Conservation (phyloP, 805 yeast species). For the Pichia nakasei region DNA sequence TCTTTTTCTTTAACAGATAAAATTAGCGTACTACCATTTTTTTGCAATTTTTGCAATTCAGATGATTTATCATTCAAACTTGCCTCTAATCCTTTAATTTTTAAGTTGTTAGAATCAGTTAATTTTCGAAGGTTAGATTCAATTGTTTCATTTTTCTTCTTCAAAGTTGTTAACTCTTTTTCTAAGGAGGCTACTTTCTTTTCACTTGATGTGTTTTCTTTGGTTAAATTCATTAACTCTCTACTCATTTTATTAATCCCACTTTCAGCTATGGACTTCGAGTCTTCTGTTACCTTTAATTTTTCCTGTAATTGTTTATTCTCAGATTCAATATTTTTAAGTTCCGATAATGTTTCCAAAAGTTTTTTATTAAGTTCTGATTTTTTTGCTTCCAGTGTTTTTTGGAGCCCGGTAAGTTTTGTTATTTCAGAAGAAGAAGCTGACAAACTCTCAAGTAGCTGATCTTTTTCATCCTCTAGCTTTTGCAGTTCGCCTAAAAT, state of each 20-base stretch:
- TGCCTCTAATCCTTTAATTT: slow-evolving; percentile 16
- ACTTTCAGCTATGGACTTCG: slow-evolving; percentile 51
- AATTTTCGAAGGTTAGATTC: slow-evolving; percentile 20
- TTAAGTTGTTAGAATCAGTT: slow-evolving; percentile 16
- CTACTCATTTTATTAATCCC: slow-evolving; percentile 88
- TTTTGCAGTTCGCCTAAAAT: slow-evolving; percentile 27
- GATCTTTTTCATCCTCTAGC: slow-evolving; percentile 22
- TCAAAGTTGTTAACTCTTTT: slow-evolving; percentile 28
- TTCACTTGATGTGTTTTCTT: slow-evolving; percentile 46
- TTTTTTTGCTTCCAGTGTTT: slow-evolving; percentile 30
- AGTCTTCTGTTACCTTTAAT: slow-evolving; percentile 25
- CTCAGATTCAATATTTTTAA: slow-evolving; percentile 14
- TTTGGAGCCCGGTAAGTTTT: slow-evolving; percentile 15
- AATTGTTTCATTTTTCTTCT: slow-evolving; percentile 29
- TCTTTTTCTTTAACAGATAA: slow-evolving; percentile 17
- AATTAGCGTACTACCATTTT: slow-evolving; percentile 21
- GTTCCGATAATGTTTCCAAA: slow-evolving; percentile 15
- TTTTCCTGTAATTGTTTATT: slow-evolving; percentile 24
- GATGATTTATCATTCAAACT: slow-evolving; percentile 9
- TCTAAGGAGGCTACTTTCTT: slow-evolving; percentile 34
- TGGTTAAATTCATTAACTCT: slow-evolving; percentile 61
- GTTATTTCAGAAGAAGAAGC: slow-evolving; percentile 21
- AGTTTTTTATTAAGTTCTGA: slow-evolving; percentile 12
- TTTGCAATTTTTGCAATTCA: slow-evolving; percentile 16
- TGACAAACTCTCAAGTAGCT: slow-evolving; percentile 15